Conservation (phyloP, 768 basidiomycete species). For the Nidularia pulvinata region DNA sequence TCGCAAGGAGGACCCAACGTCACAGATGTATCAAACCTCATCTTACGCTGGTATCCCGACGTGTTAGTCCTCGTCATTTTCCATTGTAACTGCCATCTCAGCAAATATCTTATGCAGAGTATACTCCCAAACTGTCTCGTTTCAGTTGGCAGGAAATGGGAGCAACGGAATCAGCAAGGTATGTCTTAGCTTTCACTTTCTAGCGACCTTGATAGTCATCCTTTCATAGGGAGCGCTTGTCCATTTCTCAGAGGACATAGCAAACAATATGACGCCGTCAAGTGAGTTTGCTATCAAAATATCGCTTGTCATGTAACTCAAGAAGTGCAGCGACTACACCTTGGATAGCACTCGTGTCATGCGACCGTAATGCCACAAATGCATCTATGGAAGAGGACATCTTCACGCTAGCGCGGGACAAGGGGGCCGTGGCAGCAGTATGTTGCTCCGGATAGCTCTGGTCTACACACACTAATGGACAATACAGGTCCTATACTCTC, state of each 20-base stretch:
- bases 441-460: constrained; percentile 11
- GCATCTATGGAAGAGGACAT: constrained; percentile 65
- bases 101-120: constrained; percentile 27
- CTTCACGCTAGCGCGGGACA: constrained; percentile 77
- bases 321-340: constrained; percentile 61
- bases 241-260: constrained; percentile 73
- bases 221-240: constrained; percentile 73
- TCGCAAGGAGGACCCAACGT: constrained; percentile 44
- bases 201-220: constrained; percentile 1
- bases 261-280: constrained; percentile 46
- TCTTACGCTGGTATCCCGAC: constrained; percentile 59
- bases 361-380: constrained; percentile 76
- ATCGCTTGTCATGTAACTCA: constrained; percentile 6
- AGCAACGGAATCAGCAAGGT: constrained; percentile 59
- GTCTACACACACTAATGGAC: neutral
- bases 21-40: constrained; percentile 57
- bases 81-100: neutral
- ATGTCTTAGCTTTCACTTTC: constrained; percentile 1
- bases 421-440: constrained; percentile 85
- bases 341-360: constrained; percentile 90
- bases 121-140: constrained; percentile 55
- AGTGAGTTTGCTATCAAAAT: constrained; percentile 23
- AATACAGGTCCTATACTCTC: constrained; percentile 77
- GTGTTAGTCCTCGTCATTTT: constrained; percentile 30
- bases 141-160: constrained; percentile 52